Base-by-base conservation (phyloP, 805 yeast species). In the Saccharomycopsis sp. region DNA sequence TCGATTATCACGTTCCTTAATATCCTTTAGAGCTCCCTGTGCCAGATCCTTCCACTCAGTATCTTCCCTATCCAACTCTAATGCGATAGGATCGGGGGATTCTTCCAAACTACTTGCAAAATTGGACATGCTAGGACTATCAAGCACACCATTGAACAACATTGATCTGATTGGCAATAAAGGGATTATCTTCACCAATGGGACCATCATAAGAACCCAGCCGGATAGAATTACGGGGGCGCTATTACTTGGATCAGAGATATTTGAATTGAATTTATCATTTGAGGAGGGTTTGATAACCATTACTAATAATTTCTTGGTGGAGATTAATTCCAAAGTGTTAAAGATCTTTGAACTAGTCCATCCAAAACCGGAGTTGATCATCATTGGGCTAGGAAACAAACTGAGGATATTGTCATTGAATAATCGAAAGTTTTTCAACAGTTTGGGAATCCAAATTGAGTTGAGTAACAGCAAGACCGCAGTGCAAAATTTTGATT, bases 351-450 rank as follows among this genome's bases (percentile, higher is more conserved):
- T 79, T 41, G 67, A 65, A 15, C 60, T 75, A 5, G 56, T 79
- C 1, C 74, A 76, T 54, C 94, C 94, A 3, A 76, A 76, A 52
- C 94, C 94, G 0, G 94, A 84, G 52, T 63, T 84, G 34, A 50
- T 81, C 36, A 76, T 82, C 5, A 59, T 83, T 14, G 94, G 94
- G 1, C 60, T 81, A 19, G 94, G 94, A 0, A 62, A 64, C 43
- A 65, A 69, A 44, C 68, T 82, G 2, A 64, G 92, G 35, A 66
- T 81, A 56, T 61, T 84, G 48, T 70, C 76, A 27, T 76, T 74
- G n/a, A 48, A 55, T 8, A 77, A 79, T 37, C 62, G 70, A 36
- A 56, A 59, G 30, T 58, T 54, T 44, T 65, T 84, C 43, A 66
- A 69, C 20, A 56, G 62, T 4, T 57, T 79, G 43, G 94, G 94